Evolutionary conservation across 352 stramenopile genomes (phyloP).

Genomic region (Phytophthora melonis): DNA sequence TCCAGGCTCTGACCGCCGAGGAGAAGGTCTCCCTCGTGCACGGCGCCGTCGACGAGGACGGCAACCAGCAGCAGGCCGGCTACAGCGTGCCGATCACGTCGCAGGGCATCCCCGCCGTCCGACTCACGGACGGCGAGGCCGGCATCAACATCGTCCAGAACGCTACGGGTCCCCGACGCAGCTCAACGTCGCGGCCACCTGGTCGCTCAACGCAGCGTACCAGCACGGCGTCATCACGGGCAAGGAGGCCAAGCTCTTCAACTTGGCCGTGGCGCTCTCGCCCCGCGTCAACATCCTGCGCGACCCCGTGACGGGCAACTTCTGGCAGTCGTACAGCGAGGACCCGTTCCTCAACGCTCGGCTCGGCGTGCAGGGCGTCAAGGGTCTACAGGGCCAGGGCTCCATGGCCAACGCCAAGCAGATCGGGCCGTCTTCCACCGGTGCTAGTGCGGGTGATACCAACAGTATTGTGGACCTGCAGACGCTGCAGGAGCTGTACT

Average conservation of each 20-base stretch:
- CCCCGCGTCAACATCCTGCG: slow-evolving; percentile 46
- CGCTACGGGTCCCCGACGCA: slow-evolving; percentile 36
- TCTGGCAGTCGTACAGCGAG: slow-evolving; percentile 48
- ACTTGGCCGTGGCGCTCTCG: slow-evolving; percentile 37
- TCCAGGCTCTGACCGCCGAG: slow-evolving; percentile 36
- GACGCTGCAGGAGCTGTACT: slow-evolving; percentile 41
- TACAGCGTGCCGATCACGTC: slow-evolving; percentile 36
- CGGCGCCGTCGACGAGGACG: slow-evolving; percentile 30
- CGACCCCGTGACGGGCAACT: slow-evolving; percentile 35
- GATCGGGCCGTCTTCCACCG: slow-evolving; percentile 37
- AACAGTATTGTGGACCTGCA: slow-evolving; percentile 44
- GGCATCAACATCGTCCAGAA: slow-evolving; percentile 47
- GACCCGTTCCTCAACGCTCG: slow-evolving; percentile 43
- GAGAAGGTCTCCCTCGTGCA: slow-evolving; percentile 43
- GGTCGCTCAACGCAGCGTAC: slow-evolving; percentile 39
- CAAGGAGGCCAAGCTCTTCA: slow-evolving; percentile 45
- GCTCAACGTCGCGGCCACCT: slow-evolving; percentile 41
- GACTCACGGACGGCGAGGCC: slow-evolving; percentile 39
- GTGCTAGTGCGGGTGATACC: slow-evolving; percentile 28
- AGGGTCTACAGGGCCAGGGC: slow-evolving; percentile 35
- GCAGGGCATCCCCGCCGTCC: slow-evolving; percentile 34
- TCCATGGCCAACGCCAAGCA: slow-evolving; percentile 47
- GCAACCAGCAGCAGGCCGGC: slow-evolving; percentile 43
- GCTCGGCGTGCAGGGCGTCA: slow-evolving; percentile 36
- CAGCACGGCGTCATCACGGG: slow-evolving; percentile 43